Evolutionary conservation across 2,329 filamentous ascomycete species (phyloP).

Genomic region (Colletotrichum chlorophyti): DNA sequence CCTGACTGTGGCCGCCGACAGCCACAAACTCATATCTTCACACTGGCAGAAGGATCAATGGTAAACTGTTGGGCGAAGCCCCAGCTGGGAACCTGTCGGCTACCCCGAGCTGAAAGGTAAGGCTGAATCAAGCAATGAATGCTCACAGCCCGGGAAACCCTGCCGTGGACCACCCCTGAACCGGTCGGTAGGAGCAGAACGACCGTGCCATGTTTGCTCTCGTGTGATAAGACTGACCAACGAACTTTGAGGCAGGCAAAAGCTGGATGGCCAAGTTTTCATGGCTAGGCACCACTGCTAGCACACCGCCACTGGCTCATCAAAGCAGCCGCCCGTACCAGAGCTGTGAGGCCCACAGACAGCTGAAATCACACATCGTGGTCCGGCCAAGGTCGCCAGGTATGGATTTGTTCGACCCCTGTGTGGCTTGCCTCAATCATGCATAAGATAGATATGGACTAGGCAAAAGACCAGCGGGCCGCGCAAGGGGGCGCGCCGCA

Average conservation of each 20-base stretch:
- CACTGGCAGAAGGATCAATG: too few relatives aligned
- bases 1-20: too few relatives aligned
- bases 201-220: not conserved
- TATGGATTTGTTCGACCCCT: not conserved
- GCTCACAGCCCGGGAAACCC: not conserved
- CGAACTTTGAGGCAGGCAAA: too few relatives aligned
- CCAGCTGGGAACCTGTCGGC: not conserved
- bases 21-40: not conserved
- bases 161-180: not conserved
- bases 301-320: too few relatives aligned
- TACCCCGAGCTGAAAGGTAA: conserved; percentile 1
- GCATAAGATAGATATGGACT: conserved; percentile 2
- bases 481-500: conserved; percentile 1
- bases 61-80: not conserved
- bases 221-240: too few relatives aligned
- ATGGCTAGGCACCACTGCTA: too few relatives aligned
- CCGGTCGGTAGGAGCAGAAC: too few relatives aligned
- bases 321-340: too few relatives aligned
- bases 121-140: conserved; percentile 8
- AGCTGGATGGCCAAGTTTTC: not conserved
- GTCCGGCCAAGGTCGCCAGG: too few relatives aligned
- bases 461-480: conserved; percentile 21
- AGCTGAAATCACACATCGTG: too few relatives aligned
- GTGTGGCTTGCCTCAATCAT: not conserved
- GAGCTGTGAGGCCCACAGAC: too few relatives aligned